These are phyloP conservation scores for Coccinonectria pachysandricola DNA, from an alignment of 2,329 filamentous ascomycete species.

Conservation along the genomic window DNA sequence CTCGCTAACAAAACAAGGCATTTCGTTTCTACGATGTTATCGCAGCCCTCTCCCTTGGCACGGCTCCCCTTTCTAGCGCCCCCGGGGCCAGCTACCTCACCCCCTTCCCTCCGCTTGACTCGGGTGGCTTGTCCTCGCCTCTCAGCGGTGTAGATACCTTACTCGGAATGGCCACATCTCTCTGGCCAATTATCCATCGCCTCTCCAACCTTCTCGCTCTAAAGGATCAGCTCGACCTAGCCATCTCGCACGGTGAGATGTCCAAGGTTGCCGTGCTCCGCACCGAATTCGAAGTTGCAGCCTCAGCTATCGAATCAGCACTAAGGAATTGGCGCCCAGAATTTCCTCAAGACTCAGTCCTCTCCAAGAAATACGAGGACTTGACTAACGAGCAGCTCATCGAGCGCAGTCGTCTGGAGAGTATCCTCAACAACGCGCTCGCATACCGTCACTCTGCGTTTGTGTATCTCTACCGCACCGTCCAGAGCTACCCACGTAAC, in stretches of 20 bases:
- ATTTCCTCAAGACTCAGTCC: conserved; percentile 29
- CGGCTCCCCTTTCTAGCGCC: conserved; percentile 42
- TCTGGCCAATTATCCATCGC: conserved; percentile 54
- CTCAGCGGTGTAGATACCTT: conserved; percentile 46
- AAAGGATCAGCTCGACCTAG: conserved; percentile 40
- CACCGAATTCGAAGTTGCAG: conserved; percentile 39
- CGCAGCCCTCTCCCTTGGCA: conserved; percentile 50
- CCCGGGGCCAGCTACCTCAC: conserved; percentile 36
- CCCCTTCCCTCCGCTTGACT: conserved; percentile 37
- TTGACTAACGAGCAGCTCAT: conserved; percentile 14
- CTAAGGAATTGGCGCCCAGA: conserved; percentile 46
- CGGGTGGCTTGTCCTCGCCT: conserved; percentile 33
- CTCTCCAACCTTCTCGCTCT: conserved; percentile 45
- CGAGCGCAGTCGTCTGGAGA: conserved; percentile 36
- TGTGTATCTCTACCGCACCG: conserved; percentile 46
- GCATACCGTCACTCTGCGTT: conserved; percentile 50
- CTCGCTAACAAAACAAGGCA: conserved; percentile 32
- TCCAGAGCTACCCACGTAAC: conserved; percentile 36
- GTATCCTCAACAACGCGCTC: conserved; percentile 48
- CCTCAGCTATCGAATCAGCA: conserved; percentile 44
- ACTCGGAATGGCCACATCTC: conserved; percentile 49
- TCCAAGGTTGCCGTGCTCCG: conserved; percentile 38
- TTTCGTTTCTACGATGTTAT: conserved; percentile 59
- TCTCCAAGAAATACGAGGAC: conserved; percentile 15
- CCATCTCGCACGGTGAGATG: conserved; percentile 29